Conservation (phyloP, 169 alveolate genomes). For the Plasmodium vivax region DNA sequence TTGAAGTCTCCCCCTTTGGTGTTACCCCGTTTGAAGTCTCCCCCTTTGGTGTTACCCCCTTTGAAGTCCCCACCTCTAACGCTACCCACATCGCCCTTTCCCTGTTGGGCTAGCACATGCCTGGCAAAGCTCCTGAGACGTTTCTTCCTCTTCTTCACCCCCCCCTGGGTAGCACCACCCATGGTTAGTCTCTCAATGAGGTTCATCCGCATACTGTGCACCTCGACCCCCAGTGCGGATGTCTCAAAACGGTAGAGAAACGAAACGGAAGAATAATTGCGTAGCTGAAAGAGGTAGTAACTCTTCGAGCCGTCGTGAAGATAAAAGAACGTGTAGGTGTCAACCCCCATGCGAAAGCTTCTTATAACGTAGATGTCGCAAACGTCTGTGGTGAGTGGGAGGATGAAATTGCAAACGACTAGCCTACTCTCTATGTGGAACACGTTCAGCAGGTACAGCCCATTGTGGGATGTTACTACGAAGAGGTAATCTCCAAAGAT, state of each 20-base stretch:
- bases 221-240: not conserved
- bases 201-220: conserved; percentile 19
- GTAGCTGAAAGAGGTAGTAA: conserved; percentile 26
- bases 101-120: not conserved
- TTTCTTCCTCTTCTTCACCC: not conserved
- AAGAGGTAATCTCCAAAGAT: conserved; percentile 1
- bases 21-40: not conserved
- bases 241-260: conserved; percentile 10
- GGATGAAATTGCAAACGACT: not conserved
- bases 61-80: not conserved
- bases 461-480: conserved; percentile 15
- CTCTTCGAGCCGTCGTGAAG: not conserved
- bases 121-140: not conserved
- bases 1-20: not conserved
- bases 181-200: conserved; percentile 9
- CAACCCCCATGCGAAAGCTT: not conserved
- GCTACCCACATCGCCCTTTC: not conserved
- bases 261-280: not conserved
- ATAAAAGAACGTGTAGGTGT: conserved; percentile 27
- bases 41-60: not conserved
- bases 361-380: conserved; percentile 23
- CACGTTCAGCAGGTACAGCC: not conserved
- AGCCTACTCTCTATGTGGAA: conserved; percentile 28
- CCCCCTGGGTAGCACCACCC: not conserved
- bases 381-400: not conserved